A percentile compares a stretch with the other conserved stretches of the same genome.
phyloP scores from a whole-genome alignment of 2,329 filamentous ascomycete genomes.

The Kalmusia sp. region DNA sequence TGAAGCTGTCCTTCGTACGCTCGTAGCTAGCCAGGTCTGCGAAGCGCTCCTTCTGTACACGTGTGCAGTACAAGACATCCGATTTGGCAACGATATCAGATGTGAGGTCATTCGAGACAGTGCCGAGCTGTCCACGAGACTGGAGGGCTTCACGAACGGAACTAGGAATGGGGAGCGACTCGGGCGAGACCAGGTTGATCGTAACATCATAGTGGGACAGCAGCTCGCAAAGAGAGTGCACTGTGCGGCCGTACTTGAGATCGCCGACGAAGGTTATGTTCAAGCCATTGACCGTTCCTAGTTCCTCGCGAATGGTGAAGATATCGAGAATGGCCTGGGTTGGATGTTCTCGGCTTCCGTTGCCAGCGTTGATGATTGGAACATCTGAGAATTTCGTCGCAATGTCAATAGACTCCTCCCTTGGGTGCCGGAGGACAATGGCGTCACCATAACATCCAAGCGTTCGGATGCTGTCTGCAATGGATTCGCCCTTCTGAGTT shows the following conservation, averaged over 20 bases:
- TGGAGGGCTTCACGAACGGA: constrained; percentile 77
- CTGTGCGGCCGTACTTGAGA: constrained; percentile 88
- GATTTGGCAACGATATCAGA: constrained; percentile 84
- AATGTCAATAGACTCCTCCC: constrained; percentile 78
- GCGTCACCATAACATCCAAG: constrained; percentile 94
- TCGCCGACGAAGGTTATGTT: constrained; percentile 97
- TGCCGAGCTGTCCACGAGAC: constrained; percentile 75
- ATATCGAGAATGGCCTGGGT: constrained; percentile 97
- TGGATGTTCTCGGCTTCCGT: constrained; percentile 94
- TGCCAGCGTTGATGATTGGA: constrained; percentile 96
- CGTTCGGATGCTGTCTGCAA: constrained; percentile 93
- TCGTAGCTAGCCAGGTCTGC: constrained; percentile 82
- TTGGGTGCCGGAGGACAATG: constrained; percentile 92
- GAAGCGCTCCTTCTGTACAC: constrained; percentile 97
- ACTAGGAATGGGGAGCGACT: constrained; percentile 76
- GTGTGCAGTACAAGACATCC: constrained; percentile 96
- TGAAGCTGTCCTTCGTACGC: constrained; percentile 83
- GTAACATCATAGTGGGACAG: constrained; percentile 95
- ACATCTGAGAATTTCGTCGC: constrained; percentile 88
- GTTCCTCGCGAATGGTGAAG: constrained; percentile 97
- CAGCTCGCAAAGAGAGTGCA: constrained; percentile 93
- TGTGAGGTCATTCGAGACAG: constrained; percentile 79
- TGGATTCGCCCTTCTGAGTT: constrained; percentile 90
- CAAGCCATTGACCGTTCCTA: constrained; percentile 92
- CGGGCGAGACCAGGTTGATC: constrained; percentile 88